Percentiles rank a stretch among this genome's conserved stretches.
These are phyloP conservation scores for Pyrenula aspistea DNA, from an alignment of 495 filamentous ascomycete genomes.

Conservation along the genomic window DNA sequence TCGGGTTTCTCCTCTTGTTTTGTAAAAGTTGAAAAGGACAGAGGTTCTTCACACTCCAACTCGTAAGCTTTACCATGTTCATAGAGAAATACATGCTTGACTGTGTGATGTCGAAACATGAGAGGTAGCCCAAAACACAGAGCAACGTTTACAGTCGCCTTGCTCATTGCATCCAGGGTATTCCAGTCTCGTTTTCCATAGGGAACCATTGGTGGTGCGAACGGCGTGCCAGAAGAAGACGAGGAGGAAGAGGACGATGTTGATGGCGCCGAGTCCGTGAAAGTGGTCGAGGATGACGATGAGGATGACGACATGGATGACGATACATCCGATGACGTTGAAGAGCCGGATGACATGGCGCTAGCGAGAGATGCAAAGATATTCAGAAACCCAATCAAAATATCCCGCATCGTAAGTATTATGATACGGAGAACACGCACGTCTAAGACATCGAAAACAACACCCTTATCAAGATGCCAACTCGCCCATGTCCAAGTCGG, in stretches of 20 bases:
- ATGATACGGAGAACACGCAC: neutral
- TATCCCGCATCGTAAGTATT: neutral
- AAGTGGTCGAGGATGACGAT: conserved; percentile 18
- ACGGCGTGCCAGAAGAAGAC: neutral
- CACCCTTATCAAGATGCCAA: neutral
- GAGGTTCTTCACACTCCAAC: neutral
- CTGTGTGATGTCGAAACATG: neutral
- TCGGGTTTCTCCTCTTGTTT: neutral
- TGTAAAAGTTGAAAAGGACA: neutral
- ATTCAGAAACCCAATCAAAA: neutral
- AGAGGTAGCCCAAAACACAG: neutral
- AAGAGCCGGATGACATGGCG: neutral
- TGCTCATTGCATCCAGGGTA: neutral
- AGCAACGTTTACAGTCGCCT: neutral
- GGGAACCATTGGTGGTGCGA: neutral
- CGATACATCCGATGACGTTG: neutral
- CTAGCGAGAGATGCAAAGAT: neutral
- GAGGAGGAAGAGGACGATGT: conserved; percentile 10
- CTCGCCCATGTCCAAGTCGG: neutral
- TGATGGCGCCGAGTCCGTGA: conserved; percentile 14
- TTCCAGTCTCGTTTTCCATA: neutral
- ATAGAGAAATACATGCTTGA: neutral
- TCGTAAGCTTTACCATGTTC: neutral
- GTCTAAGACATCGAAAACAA: neutral
- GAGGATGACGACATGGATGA: conserved; percentile 13